Evolutionary conservation across 1,284 basidiomycete genomes (phyloP), one percentile per base, ranked within the genome.

Genomic region (Leccinum variabile): DNA sequence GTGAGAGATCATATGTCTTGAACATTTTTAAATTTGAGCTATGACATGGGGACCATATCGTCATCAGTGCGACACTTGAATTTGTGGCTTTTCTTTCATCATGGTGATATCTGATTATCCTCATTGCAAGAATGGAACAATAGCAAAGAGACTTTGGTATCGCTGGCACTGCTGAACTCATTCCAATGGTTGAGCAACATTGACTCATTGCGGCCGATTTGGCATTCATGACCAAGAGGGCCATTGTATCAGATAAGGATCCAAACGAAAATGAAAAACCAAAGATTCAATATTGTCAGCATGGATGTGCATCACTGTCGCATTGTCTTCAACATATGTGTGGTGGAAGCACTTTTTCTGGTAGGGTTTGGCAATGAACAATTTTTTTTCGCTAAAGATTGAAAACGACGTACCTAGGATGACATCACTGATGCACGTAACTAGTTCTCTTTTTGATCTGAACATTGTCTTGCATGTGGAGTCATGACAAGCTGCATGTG

Each of bases 271-370:
- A 54, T n/a, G 8, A 54, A 59, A 16, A 59, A 44, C n/a, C 1
- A 59, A 28, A 2, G 50, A 59, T 3, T 59, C 52, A 7, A 59
- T 54, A 13, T 59, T 37, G 5, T 59, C 58, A 3, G 58, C 33
- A 30, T 59, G 37, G 9, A 35, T 54, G 18, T 59, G 58, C 8
- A 30, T 10, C 33, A 59, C 37, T 7, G 9, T 59, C 5, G 14
- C 25, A 3, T n/a, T n/a, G 52, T 53, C 52, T 9, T 53, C 52
- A 32, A 53, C 8, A 53, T n/a, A 25, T 28, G 52, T 53, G 39
- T 41, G 39, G 39, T 41, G 39, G 16, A 41, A 41, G 39, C 39
- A 9, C 39, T 41, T 41, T 41, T 41, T n/a, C 16, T 16, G 39
- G 39, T 41, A 41, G 39, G 39, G 39, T 16, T 53, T 16, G 52